Base-by-base conservation (phyloP, 116 monocot genomes). In the Thalassia testudinum region DNA sequence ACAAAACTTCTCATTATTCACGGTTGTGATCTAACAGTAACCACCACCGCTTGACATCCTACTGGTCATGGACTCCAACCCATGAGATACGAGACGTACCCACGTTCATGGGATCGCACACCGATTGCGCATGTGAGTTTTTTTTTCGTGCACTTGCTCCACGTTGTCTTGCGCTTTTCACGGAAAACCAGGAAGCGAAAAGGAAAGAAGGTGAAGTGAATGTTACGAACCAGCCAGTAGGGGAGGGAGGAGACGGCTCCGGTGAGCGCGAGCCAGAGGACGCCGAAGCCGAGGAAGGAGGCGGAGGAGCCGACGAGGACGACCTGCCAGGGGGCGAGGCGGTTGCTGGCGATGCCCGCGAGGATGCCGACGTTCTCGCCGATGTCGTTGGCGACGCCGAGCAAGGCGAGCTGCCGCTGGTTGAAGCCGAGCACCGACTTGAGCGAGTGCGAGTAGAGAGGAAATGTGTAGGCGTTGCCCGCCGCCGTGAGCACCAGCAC, bases 321-420 rank as follows among this genome's bases (percentile, higher is more conserved):
- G 7, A 63, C 24, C 21, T 38, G 54, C 62, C 70, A 70, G 1
- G 70, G 70, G 0, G 70, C 56, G 50, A 70, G 49, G 22, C 63
- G 55, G 50, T 70, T 70, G 62, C 70, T 62, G 42, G 49, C 56
- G 40, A 70, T 51, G 10, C 66, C 73, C 30, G 62, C 61, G 45
- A 73, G 1, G 29, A 73, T 40, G 6, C 73, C 73, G 43, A 67
- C 45, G 53, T 67, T 73, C 62, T 73, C 73, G 7, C 73, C 73
- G 56, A 73, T 20, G 37, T 73, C 73, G 43, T 62, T 73, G 66
- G 73, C 73, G 24, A 73, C 73, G 2, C 73, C 73, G 19, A 73
- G 73, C 12, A 73, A 16, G 44, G 67, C 57, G 24, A 73, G 57
- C 66, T 73, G 62, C 52, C 42, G 54, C 62, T 73, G 73, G 50